phyloP scores from a whole-genome alignment of 2,329 filamentous ascomycete species.

The Beauveria rudraprayagi region DNA sequence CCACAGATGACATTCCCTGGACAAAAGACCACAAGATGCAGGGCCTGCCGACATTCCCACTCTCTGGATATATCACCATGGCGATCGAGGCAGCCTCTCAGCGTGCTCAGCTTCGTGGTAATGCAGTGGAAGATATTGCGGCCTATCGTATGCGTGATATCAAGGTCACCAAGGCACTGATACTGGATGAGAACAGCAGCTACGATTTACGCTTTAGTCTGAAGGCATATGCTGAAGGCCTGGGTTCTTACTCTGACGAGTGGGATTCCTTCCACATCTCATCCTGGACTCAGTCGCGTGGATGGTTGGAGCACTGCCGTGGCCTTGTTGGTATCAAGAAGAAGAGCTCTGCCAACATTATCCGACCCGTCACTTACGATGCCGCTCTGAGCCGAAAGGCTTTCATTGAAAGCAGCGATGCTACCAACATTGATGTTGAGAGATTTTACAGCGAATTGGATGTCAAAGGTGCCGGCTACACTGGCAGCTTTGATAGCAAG shows the following conservation, averaged over 20 bases:
- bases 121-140: conserved; percentile 17
- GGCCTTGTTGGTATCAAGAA: conserved; percentile 38
- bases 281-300: conserved; percentile 41
- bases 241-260: conserved; percentile 27
- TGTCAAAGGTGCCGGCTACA: conserved; percentile 19
- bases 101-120: conserved; percentile 19
- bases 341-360: conserved; percentile 13
- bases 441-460: conserved; percentile 22
- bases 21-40: conserved; percentile 51
- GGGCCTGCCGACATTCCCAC: conserved; percentile 46
- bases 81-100: conserved; percentile 39
- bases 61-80: conserved; percentile 46
- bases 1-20: conserved; percentile 45
- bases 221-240: conserved; percentile 21
- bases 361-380: conserved; percentile 15
- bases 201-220: conserved; percentile 21
- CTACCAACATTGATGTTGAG: conserved; percentile 12
- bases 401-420: background rate
- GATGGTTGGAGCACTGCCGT: conserved; percentile 52
- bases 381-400: conserved; percentile 12
- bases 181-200: conserved; percentile 19
- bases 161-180: conserved; percentile 20
- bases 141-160: conserved; percentile 18
- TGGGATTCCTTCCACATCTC: conserved; percentile 52
- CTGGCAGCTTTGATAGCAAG: conserved; percentile 17